Base-by-base conservation (phyloP, 2,329 filamentous ascomycete species). In the Aspergillus neoniger region DNA sequence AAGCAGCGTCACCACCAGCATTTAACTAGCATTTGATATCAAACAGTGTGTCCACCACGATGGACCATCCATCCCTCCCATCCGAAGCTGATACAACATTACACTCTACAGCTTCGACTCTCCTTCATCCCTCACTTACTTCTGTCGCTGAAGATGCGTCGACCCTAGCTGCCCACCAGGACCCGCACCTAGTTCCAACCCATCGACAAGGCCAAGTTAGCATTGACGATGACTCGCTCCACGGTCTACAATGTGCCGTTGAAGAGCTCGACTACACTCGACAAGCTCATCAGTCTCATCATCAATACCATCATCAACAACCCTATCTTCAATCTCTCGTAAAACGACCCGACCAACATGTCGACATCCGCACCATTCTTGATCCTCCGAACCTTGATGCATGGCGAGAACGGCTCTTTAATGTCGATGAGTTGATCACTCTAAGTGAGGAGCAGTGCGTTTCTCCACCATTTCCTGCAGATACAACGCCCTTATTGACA, bases 351-450 rank as follows among this genome's bases (percentile, higher is more conserved):
- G 30, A 43, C 30, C 41, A 30, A 36, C 39, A 55, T 41, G 5
- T 55, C 28, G 41, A 55, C 39, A 47, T 55, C 25, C 38, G 39
- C 39, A 55, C 89, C 65, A 81, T 91, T 10, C 74, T 86, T 8
- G 79, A 90, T 68, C 90, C 90, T 41, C 89, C 89, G 2, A 81
- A 89, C 66, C 79, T 93, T 52, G 80, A 85, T 12, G 79, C 81
- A 63, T 94, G 91, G 91, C 82, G 91, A 55, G 81, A 89, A 67
- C 88, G 82, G 69, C 78, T 93, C 49, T 94, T 93, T 74, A 83
- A 90, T 69, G 87, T 92, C n/a, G 86, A 91, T 67, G 87, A 90
- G 48, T 85, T 83, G 49, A 89, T 93, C 61, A 84, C 88, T 12
- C 76, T 94, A 67, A 91, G 85, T 30, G 86, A 92, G 73, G 88